phyloP scores from a whole-genome alignment of 164 flowering plant species.

The Kingdonia uniflora region DNA sequence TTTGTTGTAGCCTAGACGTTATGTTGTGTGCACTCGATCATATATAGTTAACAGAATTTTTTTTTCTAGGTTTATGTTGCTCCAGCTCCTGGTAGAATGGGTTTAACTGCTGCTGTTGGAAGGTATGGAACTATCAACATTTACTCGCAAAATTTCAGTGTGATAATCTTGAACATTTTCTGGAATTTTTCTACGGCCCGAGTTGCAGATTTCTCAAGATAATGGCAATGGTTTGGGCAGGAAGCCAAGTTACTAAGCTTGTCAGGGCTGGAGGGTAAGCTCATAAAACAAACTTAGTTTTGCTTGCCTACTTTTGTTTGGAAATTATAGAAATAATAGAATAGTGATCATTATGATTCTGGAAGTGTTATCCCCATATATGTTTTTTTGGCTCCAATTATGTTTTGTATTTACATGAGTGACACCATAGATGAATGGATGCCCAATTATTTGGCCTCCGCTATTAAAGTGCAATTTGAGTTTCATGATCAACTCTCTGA shows the following conservation, averaged over 20 bases:
- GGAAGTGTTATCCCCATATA: too few relatives aligned
- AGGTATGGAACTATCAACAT: constrained; percentile 33
- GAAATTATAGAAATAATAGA: not conserved
- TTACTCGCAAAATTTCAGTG: not conserved
- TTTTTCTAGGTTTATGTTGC: constrained; percentile 54
- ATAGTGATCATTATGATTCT: too few relatives aligned
- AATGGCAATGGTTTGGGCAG: constrained; percentile 92
- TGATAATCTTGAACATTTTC: not conserved
- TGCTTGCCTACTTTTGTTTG: not conserved
- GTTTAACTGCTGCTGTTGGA: constrained; percentile 54
- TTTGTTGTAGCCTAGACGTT: too few relatives aligned
- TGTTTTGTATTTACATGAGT: too few relatives aligned
- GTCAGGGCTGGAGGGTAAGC: constrained; percentile 69
- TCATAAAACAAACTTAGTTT: constrained; percentile 4
- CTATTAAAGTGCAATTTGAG: too few relatives aligned
- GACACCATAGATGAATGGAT: too few relatives aligned
- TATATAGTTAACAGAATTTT: not conserved
- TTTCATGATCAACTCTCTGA: too few relatives aligned
- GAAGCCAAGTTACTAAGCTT: constrained; percentile 89
- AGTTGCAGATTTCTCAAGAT: constrained; percentile 68
- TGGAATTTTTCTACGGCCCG: not conserved
- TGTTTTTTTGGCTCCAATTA: not conserved
- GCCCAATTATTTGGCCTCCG: too few relatives aligned
- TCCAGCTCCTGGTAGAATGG: constrained; percentile 75
- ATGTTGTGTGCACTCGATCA: too few relatives aligned